Base-by-base conservation (phyloP, 257 asterid species). In the Solanum medicagineum region DNA sequence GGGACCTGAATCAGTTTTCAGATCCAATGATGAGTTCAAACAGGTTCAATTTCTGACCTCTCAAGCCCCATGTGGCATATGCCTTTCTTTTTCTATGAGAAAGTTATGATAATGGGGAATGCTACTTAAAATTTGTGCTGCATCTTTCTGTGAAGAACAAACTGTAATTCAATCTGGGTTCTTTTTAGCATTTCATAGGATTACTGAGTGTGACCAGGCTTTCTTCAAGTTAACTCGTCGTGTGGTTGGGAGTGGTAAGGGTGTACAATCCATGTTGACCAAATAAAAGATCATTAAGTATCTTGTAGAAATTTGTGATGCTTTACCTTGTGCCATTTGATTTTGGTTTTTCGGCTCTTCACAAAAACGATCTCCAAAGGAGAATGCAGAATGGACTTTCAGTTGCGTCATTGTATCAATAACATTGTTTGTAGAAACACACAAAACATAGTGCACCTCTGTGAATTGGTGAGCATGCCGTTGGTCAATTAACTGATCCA, bases 1-100 rank as follows among this genome's bases (percentile, higher is more conserved):
- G 83, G 98, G 93, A 84, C 95, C 89, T 81, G 98, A 90, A 88
- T 93, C 99, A n/a, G 97, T 96, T 81, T 96, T 92, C 91, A 90
- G 92, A 88, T 96, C 98, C 83, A 94, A 96, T 81, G 99, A 96
- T 81, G 99, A 94, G 88, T 96, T 96, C 91, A 96, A 94, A 90
- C 99, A 93, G 98, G 99, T 93, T 66, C 80, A 86, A 8, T 13
- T 45, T 85, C 69, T 83, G 74, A 24, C 53, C 71, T 70, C 86
- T 77, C 44, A 74, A 73, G 83, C 85, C 84, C 89, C 77, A 51
- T 65, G 44, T 79, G 36, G 84, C 22, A 63, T 53, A 15, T 60
- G 70, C 26, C 59, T 62, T 65, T 69, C 19, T 75, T 74, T 49
- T 47, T 65, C 51, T 4, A 71, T 17, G 45, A 66, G 66, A 81